Evolutionary conservation across 345 rosid genomes (phyloP).

Genomic region (Abelmoschus esculentus): DNA sequence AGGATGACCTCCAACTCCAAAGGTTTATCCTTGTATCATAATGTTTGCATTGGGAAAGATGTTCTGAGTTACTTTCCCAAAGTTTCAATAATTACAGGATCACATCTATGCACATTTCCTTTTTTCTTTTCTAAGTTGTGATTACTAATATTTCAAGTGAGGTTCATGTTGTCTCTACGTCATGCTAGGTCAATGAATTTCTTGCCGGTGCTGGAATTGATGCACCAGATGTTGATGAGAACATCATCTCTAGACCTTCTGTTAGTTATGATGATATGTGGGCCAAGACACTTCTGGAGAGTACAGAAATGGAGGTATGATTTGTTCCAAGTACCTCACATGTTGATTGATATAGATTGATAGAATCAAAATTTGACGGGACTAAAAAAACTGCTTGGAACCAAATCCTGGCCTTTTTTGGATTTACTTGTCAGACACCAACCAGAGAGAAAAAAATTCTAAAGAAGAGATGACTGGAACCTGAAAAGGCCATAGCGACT

Average conservation of each 20-base stretch:
- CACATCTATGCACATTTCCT: not conserved
- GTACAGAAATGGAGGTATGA: conserved; percentile 73
- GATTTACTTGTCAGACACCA: not conserved
- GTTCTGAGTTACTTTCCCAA: not conserved
- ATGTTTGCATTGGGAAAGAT: not conserved
- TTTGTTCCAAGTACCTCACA: not conserved
- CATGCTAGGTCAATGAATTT: conserved; percentile 75
- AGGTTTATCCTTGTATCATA: not conserved
- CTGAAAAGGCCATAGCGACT: not conserved
- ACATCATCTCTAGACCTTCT: conserved; percentile 72
- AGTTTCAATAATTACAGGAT: not conserved
- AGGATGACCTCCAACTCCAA: not conserved
- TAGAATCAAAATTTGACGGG: not conserved
- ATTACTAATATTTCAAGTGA: not conserved
- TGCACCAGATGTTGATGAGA: conserved; percentile 99
- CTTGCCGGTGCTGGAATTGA: conserved; percentile 96
- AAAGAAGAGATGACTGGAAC: not conserved
- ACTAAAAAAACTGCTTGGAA: not conserved
- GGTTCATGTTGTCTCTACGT: conserved; percentile 14
- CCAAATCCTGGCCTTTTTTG: no score
- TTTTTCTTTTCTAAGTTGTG: not conserved
- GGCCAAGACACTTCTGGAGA: conserved; percentile 93
- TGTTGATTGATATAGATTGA: not conserved
- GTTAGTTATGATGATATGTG: conserved; percentile 99
- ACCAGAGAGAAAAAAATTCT: not conserved